Evolutionary conservation across 768 basidiomycete genomes (phyloP).

Genomic region (Pholiota microspora): DNA sequence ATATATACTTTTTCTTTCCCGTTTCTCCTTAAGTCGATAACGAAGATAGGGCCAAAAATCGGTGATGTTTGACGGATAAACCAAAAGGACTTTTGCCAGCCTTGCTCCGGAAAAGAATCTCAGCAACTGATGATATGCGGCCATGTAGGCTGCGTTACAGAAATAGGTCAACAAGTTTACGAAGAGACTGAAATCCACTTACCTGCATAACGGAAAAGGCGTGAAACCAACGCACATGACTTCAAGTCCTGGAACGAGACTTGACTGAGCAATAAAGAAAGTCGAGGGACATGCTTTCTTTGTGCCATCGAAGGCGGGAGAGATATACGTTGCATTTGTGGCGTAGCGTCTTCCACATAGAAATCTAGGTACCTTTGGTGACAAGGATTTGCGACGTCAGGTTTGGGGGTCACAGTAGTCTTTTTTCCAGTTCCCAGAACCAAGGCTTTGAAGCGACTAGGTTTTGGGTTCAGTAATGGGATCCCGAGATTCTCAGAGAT

Average conservation of each 20-base stretch:
- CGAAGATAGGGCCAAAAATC: conserved; percentile 76
- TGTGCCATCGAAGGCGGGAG: conserved; percentile 60
- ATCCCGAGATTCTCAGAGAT: background rate
- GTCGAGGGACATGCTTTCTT: conserved; percentile 48
- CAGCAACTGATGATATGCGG: conserved; percentile 49
- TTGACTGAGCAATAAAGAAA: conserved; percentile 53
- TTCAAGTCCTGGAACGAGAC: conserved; percentile 43
- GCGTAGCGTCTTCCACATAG: conserved; percentile 35
- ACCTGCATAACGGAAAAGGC: conserved; percentile 17
- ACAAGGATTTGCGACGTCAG: background rate
- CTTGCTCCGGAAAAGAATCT: conserved; percentile 50
- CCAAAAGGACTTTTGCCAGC: conserved; percentile 34
- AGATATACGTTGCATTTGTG: conserved; percentile 39
- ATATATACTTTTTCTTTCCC: conserved; percentile 36
- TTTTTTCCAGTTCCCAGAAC: background rate
- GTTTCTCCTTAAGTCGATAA: conserved; percentile 44
- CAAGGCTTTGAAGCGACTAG: background rate
- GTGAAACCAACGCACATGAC: conserved; percentile 51
- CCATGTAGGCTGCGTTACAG: conserved; percentile 55
- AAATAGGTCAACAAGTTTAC: background rate
- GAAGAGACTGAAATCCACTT: background rate
- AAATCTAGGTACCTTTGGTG: conserved; percentile 10
- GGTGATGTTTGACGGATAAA: conserved; percentile 43
- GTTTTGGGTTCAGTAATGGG: background rate
- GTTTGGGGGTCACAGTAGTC: background rate